These are phyloP conservation scores for Cordyceps tenuipes DNA, from an alignment of 2,329 filamentous ascomycete genomes.

Conservation along the genomic window DNA sequence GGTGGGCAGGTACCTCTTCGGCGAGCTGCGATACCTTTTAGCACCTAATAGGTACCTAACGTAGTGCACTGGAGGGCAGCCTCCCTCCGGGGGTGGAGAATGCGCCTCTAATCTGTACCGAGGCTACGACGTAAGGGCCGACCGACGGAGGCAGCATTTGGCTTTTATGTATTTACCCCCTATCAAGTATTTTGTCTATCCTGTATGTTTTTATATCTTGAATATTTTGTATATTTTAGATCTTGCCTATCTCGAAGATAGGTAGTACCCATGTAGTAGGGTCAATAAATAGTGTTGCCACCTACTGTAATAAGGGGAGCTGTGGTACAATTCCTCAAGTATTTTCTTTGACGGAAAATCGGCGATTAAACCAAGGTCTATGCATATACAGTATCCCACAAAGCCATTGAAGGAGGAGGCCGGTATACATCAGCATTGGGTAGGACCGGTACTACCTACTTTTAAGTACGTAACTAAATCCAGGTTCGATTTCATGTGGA, in stretches of 20 bases:
- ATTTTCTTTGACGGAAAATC: background rate
- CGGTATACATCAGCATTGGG: background rate
- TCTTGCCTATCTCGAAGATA: no score
- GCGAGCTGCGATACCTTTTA: background rate
- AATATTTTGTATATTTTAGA: no score
- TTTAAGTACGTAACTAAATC: no score
- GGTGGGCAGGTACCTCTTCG: background rate
- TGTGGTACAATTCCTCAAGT: background rate
- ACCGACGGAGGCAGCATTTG: background rate
- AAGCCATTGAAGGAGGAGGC: background rate
- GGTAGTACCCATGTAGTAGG: no score
- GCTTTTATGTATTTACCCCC: background rate
- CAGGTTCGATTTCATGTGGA: background rate
- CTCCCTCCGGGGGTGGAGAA: constrained; percentile 8
- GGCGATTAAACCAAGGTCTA: background rate
- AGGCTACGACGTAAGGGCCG: background rate
- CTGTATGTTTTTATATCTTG: no score
- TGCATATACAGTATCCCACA: background rate
- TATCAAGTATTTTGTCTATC: background rate
- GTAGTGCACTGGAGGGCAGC: background rate
- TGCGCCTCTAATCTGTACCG: constrained; percentile 6
- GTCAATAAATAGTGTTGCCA: no score
- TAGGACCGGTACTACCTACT: no score
- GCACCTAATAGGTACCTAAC: no score
- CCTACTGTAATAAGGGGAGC: background rate